Percentiles rank a stretch among this genome's conserved stretches.
These are phyloP conservation scores for Xenoacremonium recifei DNA, from an alignment of 2,329 filamentous ascomycete genomes.

Conservation along the genomic window DNA sequence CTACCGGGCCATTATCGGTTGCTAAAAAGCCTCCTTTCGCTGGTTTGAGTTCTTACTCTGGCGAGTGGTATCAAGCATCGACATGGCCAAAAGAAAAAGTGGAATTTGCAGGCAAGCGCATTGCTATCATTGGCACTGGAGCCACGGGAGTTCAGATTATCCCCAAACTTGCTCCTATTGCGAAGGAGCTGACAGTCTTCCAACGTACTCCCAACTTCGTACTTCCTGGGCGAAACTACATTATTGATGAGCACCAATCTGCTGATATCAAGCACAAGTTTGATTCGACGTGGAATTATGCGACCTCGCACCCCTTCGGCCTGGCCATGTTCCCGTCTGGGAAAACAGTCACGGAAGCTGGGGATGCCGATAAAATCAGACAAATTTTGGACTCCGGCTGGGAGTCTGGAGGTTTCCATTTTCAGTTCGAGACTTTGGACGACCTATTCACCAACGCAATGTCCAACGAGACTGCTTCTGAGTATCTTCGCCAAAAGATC, in stretches of 20 bases:
- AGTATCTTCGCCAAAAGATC: conserved; percentile 13
- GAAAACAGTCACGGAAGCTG: background rate
- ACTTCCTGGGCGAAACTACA: conserved; percentile 8
- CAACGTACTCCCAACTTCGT: conserved; percentile 11
- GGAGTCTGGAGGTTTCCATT: conserved; percentile 8
- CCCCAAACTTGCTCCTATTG: conserved; percentile 8
- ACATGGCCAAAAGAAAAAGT: conserved; percentile 3
- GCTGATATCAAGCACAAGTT: conserved; percentile 3
- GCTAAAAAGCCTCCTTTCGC: conserved; percentile 8
- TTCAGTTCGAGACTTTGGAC: conserved; percentile 8
- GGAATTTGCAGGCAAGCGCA: conserved; percentile 8
- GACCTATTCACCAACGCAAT: conserved; percentile 8
- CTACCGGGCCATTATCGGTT: conserved; percentile 9
- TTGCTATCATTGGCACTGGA: conserved; percentile 11
- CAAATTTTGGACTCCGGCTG: conserved; percentile 4
- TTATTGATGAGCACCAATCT: conserved; percentile 7
- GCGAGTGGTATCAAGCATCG: conserved; percentile 9
- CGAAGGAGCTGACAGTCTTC: conserved; percentile 8
- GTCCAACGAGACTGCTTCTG: conserved; percentile 10
- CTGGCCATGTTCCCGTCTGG: conserved; percentile 2
- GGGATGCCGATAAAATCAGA: background rate
- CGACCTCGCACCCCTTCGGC: conserved; percentile 1
- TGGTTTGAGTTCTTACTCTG: conserved; percentile 1
- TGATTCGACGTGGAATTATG: conserved; percentile 5
- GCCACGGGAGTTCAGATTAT: conserved; percentile 12